Evolutionary conservation across 1,284 basidiomycete genomes (phyloP).

Genomic region (Rhodotorula sp.): DNA sequence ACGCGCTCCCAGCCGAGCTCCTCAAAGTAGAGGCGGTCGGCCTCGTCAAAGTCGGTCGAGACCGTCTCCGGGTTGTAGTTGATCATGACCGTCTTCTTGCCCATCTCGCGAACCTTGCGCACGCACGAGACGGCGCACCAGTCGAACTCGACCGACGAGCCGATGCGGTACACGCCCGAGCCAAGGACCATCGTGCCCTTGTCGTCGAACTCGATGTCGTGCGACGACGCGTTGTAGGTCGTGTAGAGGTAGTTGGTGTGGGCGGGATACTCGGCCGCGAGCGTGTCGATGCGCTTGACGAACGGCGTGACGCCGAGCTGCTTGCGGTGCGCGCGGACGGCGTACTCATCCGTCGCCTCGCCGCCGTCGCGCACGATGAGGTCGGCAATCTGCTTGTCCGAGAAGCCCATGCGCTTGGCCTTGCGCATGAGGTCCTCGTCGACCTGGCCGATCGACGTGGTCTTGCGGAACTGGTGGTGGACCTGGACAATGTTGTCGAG

Average conservation of each 20-base stretch:
- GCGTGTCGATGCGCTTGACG: slow-evolving; percentile 98
- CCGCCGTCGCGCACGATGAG: slow-evolving; percentile 67
- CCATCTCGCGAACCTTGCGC: slow-evolving; percentile 83
- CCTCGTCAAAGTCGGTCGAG: slow-evolving; percentile 98
- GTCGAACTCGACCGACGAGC: slow-evolving; percentile 98
- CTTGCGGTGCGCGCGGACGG: slow-evolving; percentile 82
- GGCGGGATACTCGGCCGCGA: slow-evolving; percentile 97
- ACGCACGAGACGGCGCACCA: slow-evolving; percentile 99
- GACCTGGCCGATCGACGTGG: slow-evolving; percentile 55
- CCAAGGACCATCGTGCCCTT: slow-evolving; percentile 99
- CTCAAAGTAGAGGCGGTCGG: slow-evolving; percentile 97
- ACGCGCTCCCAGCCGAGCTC: slow-evolving; percentile 96
- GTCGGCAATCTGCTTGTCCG: slow-evolving; percentile 81
- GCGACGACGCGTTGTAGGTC: slow-evolving; percentile 94
- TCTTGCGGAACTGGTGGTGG: slow-evolving; percentile 56
- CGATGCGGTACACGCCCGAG: slow-evolving; percentile 96
- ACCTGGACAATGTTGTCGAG: slow-evolving; percentile 94
- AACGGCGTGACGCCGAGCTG: slow-evolving; percentile 86
- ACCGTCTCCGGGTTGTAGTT: slow-evolving; percentile 99
- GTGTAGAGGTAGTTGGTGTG: slow-evolving; percentile 99
- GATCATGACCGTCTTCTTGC: slow-evolving; percentile 96
- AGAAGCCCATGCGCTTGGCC: slow-evolving; percentile 95
- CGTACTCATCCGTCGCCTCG: slow-evolving; percentile 60
- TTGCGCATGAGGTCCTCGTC: slow-evolving; percentile 67
- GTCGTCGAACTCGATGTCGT: slow-evolving; percentile 95